A percentile compares a stretch with the other conserved stretches of the same genome.
Evolutionary conservation across 2,329 filamentous ascomycete genomes (phyloP).

Genomic region (Hymenoscyphus scutula): DNA sequence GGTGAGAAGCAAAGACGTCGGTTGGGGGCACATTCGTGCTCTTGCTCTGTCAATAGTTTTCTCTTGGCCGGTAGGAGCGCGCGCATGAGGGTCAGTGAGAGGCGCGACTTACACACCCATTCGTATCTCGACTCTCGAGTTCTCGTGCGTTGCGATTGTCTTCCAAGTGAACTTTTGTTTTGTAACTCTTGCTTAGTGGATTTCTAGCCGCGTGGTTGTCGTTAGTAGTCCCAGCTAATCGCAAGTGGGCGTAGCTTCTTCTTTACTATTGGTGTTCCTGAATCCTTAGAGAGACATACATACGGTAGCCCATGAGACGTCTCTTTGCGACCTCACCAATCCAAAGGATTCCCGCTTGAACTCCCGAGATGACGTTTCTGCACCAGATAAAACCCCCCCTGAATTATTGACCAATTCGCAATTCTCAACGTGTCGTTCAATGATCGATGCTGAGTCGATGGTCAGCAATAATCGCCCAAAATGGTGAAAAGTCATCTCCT

Average conservation of each 20-base stretch:
- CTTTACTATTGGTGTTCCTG: neutral
- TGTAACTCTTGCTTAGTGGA: neutral
- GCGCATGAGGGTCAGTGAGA: neutral
- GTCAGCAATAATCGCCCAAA: neutral
- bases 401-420: neutral
- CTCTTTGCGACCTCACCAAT: conserved; percentile 1
- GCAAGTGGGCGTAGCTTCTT: conserved; percentile 1
- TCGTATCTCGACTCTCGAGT: neutral
- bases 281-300: neutral
- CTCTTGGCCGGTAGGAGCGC: conserved; percentile 2
- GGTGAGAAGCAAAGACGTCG: neutral
- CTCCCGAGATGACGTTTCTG: neutral
- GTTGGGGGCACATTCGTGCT: conserved; percentile 2
- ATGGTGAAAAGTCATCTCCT: neutral
- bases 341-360: neutral
- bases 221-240: neutral
- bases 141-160: neutral
- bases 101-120: neutral
- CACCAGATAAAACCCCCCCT: neutral
- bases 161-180: neutral
- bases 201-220: neutral
- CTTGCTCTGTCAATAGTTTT: neutral
- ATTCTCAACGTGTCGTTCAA: neutral
- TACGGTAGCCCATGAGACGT: neutral
- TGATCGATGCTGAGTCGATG: neutral